These are phyloP conservation scores for Mycena sanguinolenta DNA, from an alignment of 768 basidiomycete genomes.

Conservation along the genomic window DNA sequence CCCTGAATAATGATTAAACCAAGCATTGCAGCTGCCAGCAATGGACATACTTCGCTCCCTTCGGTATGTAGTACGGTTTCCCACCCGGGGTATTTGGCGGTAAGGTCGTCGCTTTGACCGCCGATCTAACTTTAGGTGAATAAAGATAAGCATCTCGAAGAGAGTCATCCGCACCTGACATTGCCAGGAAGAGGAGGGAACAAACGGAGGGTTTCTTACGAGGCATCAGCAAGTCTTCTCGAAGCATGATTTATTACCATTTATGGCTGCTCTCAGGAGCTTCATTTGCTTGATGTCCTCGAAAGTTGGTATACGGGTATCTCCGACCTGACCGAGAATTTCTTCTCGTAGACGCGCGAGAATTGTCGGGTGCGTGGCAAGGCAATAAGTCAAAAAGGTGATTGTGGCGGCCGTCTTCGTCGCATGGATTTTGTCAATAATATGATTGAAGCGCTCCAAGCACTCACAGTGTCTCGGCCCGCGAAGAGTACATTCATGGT, in stretches of 20 bases:
- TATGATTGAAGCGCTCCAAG: background rate
- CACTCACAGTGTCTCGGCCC: background rate
- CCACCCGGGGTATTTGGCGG: slow-evolving; percentile 3
- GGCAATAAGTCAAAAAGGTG: slow-evolving; percentile 1
- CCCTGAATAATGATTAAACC: background rate
- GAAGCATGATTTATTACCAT: slow-evolving; percentile 42
- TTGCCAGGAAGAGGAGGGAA: slow-evolving; percentile 10
- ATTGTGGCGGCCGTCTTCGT: slow-evolving; percentile 4
- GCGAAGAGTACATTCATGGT: slow-evolving; percentile 21
- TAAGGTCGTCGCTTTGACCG: slow-evolving; percentile 6
- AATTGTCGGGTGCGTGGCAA: background rate
- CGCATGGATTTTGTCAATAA: background rate
- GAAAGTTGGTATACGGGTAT: slow-evolving; percentile 52
- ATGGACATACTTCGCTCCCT: background rate
- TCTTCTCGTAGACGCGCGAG: background rate
- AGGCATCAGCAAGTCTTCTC: background rate
- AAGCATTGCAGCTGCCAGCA: background rate
- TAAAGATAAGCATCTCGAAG: background rate
- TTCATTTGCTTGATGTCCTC: slow-evolving; percentile 64
- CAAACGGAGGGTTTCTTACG: background rate
- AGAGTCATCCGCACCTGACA: background rate
- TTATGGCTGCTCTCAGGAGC: slow-evolving; percentile 53
- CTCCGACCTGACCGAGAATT: slow-evolving; percentile 49
- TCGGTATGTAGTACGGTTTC: slow-evolving; percentile 7
- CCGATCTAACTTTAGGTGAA: background rate